Evolutionary conservation across 2,329 filamentous ascomycete genomes (phyloP).

Genomic region (Esteya vermicola): DNA sequence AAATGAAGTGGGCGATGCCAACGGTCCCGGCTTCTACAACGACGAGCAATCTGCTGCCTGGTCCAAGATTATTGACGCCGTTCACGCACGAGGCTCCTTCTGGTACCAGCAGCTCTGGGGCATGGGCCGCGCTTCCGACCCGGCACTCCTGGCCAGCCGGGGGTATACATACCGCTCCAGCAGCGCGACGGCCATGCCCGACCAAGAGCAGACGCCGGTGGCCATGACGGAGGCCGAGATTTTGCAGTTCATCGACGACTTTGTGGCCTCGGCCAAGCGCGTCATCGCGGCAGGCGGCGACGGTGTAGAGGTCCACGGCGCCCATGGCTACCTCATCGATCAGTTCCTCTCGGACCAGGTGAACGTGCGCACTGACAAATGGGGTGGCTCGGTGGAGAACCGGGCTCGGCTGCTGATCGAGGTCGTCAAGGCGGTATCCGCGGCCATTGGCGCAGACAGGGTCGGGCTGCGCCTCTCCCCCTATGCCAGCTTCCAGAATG

Average conservation of each 20-base stretch:
- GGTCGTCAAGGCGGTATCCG: slow-evolving; percentile 41
- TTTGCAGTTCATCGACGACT: slow-evolving; percentile 44
- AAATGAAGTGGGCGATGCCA: slow-evolving; percentile 20
- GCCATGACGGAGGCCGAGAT: slow-evolving; percentile 55
- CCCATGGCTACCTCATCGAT: slow-evolving; percentile 65
- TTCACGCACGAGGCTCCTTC: slow-evolving; percentile 45
- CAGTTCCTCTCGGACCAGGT: slow-evolving; percentile 53
- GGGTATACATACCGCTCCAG: slow-evolving; percentile 22
- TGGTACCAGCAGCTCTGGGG: slow-evolving; percentile 49
- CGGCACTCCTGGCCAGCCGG: slow-evolving; percentile 14
- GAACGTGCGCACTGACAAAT: slow-evolving; percentile 54
- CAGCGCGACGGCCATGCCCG: slow-evolving; percentile 29
- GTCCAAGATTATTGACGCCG: slow-evolving; percentile 43
- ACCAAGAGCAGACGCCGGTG: slow-evolving; percentile 27
- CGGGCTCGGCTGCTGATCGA: slow-evolving; percentile 55
- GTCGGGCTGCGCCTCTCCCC: slow-evolving; percentile 39
- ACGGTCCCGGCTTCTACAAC: slow-evolving; percentile 44
- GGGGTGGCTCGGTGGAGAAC: slow-evolving; percentile 60
- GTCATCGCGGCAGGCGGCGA: slow-evolving; percentile 52
- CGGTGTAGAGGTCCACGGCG: slow-evolving; percentile 59
- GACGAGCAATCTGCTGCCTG: slow-evolving; percentile 40
- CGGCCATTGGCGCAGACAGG: slow-evolving; percentile 33
- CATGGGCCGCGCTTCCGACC: slow-evolving; percentile 23
- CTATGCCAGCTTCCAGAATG: slow-evolving; percentile 40
- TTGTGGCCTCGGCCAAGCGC: slow-evolving; percentile 34